A percentile compares a stretch with the other conserved stretches of the same genome.
Conservation (phyloP, 257 asterid species). For the Ballota nigra region DNA sequence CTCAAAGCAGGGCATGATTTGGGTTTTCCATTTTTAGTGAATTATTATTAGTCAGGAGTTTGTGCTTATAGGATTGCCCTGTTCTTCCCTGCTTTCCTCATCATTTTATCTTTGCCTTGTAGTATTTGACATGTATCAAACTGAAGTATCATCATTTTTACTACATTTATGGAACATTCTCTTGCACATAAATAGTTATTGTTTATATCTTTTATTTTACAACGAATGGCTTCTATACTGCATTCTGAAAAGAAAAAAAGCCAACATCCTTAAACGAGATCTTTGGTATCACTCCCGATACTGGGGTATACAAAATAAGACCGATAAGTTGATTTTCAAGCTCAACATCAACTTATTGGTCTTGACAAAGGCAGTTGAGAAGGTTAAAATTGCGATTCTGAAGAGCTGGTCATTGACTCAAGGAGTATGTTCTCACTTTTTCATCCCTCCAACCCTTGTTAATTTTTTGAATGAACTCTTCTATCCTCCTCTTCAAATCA, state of each 20-base stretch:
- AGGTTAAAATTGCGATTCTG: neutral
- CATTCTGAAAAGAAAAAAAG: neutral
- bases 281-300: no score
- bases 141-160: conserved; percentile 24
- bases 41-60: conserved; percentile 38
- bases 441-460: conserved; percentile 51
- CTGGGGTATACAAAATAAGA: no score
- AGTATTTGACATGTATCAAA: conserved; percentile 27
- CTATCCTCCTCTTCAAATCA: conserved; percentile 46
- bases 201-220: neutral
- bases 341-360: no score
- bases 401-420: conserved; percentile 8
- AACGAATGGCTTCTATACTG: neutral
- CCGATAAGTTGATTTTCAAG: no score
- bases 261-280: neutral
- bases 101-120: conserved; percentile 16
- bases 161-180: neutral
- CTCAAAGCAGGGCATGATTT: no score
- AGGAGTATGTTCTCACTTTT: conserved; percentile 22
- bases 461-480: conserved; percentile 52
- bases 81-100: neutral
- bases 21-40: conserved; percentile 24
- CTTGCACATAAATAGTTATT: neutral
- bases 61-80: conserved; percentile 28
- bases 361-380: no score